These are phyloP conservation scores for Austroboletus novae-zelandiae DNA, from an alignment of 1,284 basidiomycete genomes.

Conservation along the genomic window DNA sequence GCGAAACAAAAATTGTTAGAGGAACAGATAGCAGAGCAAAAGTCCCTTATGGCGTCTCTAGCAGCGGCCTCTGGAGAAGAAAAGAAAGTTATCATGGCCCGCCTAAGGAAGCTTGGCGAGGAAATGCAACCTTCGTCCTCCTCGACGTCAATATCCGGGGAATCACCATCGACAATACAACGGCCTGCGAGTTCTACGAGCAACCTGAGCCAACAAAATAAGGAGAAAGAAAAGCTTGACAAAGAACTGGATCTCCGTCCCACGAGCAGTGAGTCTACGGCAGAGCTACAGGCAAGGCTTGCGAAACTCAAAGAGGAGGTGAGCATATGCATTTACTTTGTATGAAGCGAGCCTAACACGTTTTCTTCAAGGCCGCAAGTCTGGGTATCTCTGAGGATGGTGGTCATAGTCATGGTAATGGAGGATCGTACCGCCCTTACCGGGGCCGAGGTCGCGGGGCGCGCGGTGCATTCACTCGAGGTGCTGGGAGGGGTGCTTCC, in stretches of 20 bases:
- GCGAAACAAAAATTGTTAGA: constrained; percentile 78
- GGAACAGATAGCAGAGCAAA: constrained; percentile 87
- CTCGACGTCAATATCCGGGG: constrained; percentile 31
- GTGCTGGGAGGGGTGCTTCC: constrained; percentile 62
- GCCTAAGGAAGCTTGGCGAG: constrained; percentile 75
- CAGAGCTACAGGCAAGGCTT: constrained; percentile 75
- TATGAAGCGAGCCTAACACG: not conserved
- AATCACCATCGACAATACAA: constrained; percentile 17
- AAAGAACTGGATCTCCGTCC: constrained; percentile 72
- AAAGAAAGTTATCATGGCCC: constrained; percentile 79
- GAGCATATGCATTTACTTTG: constrained; percentile 19
- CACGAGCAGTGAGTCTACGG: constrained; percentile 54
- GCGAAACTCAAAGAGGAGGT: constrained; percentile 84
- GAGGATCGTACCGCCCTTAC: constrained; percentile 59
- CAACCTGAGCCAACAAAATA: constrained; percentile 16
- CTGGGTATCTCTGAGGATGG: constrained; percentile 65
- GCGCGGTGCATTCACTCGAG: constrained; percentile 57
- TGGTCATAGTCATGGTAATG: constrained; percentile 34
- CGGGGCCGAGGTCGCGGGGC: constrained; percentile 71
- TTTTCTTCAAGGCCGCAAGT: constrained; percentile 59
- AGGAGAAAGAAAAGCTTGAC: constrained; percentile 64
- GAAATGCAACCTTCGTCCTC: constrained; percentile 63
- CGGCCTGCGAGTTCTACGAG: constrained; percentile 24
- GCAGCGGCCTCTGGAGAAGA: constrained; percentile 63
- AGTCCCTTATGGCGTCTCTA: constrained; percentile 76